Percentiles rank a stretch among this genome's conserved stretches.
phyloP scores from a whole-genome alignment of 1,284 basidiomycete genomes.

The Flammula alnicola region DNA sequence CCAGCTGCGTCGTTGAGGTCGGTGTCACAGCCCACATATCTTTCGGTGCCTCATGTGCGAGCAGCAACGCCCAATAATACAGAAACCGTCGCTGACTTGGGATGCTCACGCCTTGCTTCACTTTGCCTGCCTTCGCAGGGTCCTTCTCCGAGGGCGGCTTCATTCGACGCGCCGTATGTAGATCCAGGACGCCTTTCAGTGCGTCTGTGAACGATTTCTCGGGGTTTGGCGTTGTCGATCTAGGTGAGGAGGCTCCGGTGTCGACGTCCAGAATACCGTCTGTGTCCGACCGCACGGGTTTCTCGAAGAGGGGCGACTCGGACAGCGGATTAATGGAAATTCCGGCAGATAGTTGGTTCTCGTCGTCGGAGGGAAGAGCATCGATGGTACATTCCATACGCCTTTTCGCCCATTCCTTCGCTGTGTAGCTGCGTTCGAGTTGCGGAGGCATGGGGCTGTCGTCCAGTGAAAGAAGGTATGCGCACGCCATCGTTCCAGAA shows the following conservation, averaged over 20 bases:
- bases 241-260: conserved; percentile 11
- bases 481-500: conserved; percentile 81
- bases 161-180: conserved; percentile 76
- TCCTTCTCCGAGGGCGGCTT: conserved; percentile 45
- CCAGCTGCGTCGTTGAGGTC: background rate
- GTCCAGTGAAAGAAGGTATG: conserved; percentile 73
- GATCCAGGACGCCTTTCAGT: conserved; percentile 62
- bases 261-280: conserved; percentile 24
- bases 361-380: conserved; percentile 42
- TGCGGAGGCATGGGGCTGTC: conserved; percentile 50
- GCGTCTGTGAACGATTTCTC: conserved; percentile 41
- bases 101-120: conserved; percentile 73
- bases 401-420: conserved; percentile 51
- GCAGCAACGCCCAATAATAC: conserved; percentile 73
- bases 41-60: conserved; percentile 56
- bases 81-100: conserved; percentile 77
- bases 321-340: conserved; percentile 5
- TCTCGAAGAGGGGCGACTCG: background rate
- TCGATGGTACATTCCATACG: conserved; percentile 58
- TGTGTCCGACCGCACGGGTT: conserved; percentile 17
- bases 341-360: conserved; percentile 1
- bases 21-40: conserved; percentile 45
- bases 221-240: conserved; percentile 13
- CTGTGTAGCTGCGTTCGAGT: conserved; percentile 50
- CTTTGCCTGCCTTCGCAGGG: conserved; percentile 41